Base-by-base conservation (phyloP, 2,329 filamentous ascomycete genomes). In the Colletotrichum orbiculare region DNA sequence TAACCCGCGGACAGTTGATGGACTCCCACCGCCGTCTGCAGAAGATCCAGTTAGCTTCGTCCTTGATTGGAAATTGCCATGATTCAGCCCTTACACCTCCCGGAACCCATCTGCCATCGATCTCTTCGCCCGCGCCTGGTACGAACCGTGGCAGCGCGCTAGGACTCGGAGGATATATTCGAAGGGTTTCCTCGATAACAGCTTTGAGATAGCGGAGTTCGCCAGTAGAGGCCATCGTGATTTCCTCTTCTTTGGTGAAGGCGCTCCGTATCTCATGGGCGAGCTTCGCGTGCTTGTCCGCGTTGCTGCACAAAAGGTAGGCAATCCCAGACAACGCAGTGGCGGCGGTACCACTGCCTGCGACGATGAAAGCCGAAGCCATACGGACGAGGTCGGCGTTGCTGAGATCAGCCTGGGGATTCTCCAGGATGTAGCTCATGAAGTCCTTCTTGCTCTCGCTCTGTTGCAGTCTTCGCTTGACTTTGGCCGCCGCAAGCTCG, bases 271-370 rank as follows among this genome's bases (percentile, higher is more conserved):
- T 69, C 58, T 78, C 77, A 5, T 69, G 37, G 25, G 69, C 72
- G 25, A 78, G 66, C 43, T 69, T 77, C 12, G 71, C 38, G 8
- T 77, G 66, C 4, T 65, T 69, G 0, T 71, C 57, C 0, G 76
- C 76, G 42, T 78, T 75, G 5, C 43, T 71, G 2, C 71, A 63
- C 10, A 86, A 71, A 1, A 79, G 72, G 55, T 76, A 83, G 0
- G 79, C 80, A 0, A 74, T 72, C 3, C 81, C 82, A 0, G 74
- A 72, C 8, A 84, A 69, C 4, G 77, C 70, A 1, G 81, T 81
- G 0, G 81, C 80, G 0, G 81, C 83, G 0, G 82, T 84, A 54
- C 83, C 81, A 11, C 74, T 77, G 0, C 81, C 82, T 0, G 78
- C 82, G 6, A 75, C 33, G 13, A 76, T 71, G 6, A 77, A 64